phyloP scores from a whole-genome alignment of 192 early-diverging fungal genomes.

The Chytriomyces hyalinus region DNA sequence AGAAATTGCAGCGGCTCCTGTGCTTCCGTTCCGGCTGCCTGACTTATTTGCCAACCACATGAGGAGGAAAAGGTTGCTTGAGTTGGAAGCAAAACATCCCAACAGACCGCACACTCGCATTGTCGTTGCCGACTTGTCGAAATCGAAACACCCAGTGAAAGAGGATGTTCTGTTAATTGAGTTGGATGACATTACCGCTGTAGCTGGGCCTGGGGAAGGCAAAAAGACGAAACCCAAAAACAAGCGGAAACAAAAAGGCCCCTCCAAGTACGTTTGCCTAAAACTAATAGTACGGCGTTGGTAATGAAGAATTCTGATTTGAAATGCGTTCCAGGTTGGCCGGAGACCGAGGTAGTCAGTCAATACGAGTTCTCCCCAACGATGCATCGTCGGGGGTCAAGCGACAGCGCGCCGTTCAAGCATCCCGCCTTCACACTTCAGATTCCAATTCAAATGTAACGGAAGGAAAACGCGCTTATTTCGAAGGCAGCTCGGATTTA shows the following conservation, averaged over 20 bases:
- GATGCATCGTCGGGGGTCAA: too few species aligned
- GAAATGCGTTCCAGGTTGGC: too few species aligned
- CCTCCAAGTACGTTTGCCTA: not conserved
- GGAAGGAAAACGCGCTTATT: too few species aligned
- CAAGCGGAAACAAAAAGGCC: not conserved
- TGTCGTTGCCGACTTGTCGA: slow-evolving; percentile 21
- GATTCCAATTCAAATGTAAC: too few species aligned
- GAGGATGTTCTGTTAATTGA: not conserved
- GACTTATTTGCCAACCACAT: slow-evolving; percentile 14
- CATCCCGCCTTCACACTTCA: too few species aligned
- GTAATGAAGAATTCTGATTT: too few species aligned
- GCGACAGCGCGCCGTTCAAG: too few species aligned
- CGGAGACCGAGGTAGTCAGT: too few species aligned
- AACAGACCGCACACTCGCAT: slow-evolving; percentile 10
- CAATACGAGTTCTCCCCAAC: too few species aligned
- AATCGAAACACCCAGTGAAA: not conserved
- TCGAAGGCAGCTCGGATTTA: too few species aligned
- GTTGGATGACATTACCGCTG: not conserved
- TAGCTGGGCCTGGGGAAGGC: not conserved
- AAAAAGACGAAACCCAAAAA: not conserved
- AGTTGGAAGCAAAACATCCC: slow-evolving; percentile 24
- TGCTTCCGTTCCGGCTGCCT: slow-evolving; percentile 22
- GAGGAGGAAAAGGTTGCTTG: slow-evolving; percentile 11
- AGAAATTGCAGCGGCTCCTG: not conserved
- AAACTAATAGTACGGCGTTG: not conserved